These are phyloP conservation scores for Cutaneotrichosporon sp. DNA, from an alignment of 1,284 basidiomycete genomes.

Conservation along the genomic window DNA sequence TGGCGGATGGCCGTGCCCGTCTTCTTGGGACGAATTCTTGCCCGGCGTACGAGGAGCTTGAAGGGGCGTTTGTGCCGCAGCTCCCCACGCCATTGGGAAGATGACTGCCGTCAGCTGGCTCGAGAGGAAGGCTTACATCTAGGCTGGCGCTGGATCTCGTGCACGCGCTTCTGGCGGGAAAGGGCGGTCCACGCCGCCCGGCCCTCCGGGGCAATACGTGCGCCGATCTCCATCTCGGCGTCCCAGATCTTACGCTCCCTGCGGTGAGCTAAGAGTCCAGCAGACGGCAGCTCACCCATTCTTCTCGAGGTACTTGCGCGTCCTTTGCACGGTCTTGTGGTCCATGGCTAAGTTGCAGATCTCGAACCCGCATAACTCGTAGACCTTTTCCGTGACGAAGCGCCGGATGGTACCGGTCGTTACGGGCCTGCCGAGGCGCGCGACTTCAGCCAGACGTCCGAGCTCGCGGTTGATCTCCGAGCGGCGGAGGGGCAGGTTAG, in stretches of 20 bases:
- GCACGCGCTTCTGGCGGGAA: background rate
- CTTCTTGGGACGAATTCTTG: too few species aligned
- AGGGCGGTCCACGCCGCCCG: background rate
- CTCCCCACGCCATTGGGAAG: background rate
- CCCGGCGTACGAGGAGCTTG: too few species aligned
- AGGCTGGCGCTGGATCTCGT: background rate
- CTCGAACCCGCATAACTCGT: constrained; percentile 1
- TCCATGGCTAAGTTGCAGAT: background rate
- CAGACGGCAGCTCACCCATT: background rate
- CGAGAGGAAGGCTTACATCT: background rate
- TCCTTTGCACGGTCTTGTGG: background rate
- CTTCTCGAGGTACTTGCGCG: constrained; percentile 3
- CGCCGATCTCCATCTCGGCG: background rate
- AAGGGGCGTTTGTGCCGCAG: background rate
- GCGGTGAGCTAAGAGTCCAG: background rate
- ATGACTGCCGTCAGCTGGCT: background rate
- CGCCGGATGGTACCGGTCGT: constrained; percentile 1
- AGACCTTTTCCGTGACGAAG: constrained; percentile 4
- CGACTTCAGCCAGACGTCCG: background rate
- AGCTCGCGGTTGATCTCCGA: constrained; percentile 6
- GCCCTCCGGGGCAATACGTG: background rate
- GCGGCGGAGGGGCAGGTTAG: background rate
- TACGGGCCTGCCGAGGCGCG: background rate
- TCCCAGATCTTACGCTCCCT: background rate
- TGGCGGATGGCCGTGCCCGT: too few species aligned